These are phyloP conservation scores for Ceratocystis papillata DNA, from an alignment of 2,329 filamentous ascomycete genomes.

Conservation along the genomic window DNA sequence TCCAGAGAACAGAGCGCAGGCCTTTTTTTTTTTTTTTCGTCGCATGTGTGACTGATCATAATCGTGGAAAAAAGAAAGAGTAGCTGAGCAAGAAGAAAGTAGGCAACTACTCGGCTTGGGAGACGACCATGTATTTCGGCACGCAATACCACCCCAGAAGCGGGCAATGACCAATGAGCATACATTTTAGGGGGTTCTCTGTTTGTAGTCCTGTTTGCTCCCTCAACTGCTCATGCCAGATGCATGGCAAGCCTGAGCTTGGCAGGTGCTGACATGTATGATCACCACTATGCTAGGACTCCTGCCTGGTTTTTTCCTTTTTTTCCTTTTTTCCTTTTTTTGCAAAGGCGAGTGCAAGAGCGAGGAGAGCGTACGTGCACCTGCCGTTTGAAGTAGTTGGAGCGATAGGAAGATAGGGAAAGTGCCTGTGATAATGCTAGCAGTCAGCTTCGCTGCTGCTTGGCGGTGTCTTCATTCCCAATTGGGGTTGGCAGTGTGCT, in stretches of 20 bases:
- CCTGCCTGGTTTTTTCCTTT: background rate
- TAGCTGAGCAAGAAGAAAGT: background rate
- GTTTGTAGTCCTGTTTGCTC: background rate
- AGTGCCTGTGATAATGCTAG: background rate
- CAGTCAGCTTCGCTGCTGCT: background rate
- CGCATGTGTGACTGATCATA: background rate
- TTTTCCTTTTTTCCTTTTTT: background rate
- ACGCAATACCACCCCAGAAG: background rate
- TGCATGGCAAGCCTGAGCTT: background rate
- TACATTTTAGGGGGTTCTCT: background rate
- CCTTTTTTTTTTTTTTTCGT: background rate
- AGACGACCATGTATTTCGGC: background rate
- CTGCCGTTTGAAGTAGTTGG: background rate
- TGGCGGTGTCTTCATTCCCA: background rate
- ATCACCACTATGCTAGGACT: background rate
- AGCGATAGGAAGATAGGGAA: background rate
- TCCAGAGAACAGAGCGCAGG: background rate
- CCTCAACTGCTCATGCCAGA: background rate
- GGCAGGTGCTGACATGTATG: background rate
- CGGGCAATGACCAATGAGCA: background rate
- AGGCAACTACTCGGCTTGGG: background rate
- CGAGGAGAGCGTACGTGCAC: background rate
- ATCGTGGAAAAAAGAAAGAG: background rate
- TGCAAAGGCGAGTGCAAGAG: background rate
- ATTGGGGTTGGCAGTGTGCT: background rate